These are phyloP conservation scores for Erigeron philadelphicus DNA, from an alignment of 140 eudicot species.

Conservation along the genomic window DNA sequence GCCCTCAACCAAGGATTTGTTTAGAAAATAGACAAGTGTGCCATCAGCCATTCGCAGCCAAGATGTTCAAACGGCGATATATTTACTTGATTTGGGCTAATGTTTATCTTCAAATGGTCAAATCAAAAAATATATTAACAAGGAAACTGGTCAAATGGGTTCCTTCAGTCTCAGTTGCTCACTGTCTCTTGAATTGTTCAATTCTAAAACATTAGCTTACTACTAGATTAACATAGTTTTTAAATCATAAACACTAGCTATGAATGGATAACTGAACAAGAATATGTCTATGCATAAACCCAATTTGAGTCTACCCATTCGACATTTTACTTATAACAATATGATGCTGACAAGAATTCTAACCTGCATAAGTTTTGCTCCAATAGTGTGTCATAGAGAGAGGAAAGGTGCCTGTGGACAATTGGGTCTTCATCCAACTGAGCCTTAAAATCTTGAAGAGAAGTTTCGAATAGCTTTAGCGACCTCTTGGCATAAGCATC, in stretches of 20 bases:
- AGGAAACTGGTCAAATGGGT: neutral
- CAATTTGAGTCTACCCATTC: neutral
- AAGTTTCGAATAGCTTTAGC: conserved; percentile 68
- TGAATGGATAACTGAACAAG: neutral
- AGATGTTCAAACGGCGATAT: neutral
- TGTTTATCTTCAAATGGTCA: neutral
- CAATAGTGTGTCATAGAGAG: conserved; percentile 73
- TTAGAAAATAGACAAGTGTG: neutral
- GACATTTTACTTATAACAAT: neutral
- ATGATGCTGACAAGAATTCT: conserved; percentile 1
- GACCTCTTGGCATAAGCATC: conserved; percentile 87
- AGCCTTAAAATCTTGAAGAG: conserved; percentile 47
- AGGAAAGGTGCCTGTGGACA: conserved; percentile 38
- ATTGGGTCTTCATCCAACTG: conserved; percentile 14
- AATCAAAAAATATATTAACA: neutral
- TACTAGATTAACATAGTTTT: too few relatives aligned
- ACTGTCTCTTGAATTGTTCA: neutral
- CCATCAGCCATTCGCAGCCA: neutral
- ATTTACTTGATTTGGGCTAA: too few relatives aligned
- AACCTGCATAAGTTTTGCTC: conserved; percentile 94
- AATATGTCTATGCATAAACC: conserved; percentile 14
- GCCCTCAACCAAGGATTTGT: neutral
- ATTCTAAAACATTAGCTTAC: too few relatives aligned
- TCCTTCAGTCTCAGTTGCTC: neutral
- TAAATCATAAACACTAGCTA: neutral